Conservation (phyloP, 2,329 filamentous ascomycete genomes). For the Fusarium sp. region DNA sequence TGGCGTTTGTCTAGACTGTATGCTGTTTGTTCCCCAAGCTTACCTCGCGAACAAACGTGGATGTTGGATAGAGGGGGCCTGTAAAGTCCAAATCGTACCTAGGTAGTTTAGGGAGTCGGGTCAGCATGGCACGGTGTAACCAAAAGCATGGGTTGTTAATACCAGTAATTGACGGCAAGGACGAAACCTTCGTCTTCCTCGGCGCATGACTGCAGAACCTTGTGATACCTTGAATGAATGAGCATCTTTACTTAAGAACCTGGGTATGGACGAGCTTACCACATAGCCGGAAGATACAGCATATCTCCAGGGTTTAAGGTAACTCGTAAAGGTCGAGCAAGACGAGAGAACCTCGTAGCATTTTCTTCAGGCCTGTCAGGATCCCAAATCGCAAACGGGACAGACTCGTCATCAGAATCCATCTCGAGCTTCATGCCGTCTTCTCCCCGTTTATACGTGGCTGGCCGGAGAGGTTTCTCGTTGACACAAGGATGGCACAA, state of each 20-base stretch:
- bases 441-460: conserved; percentile 64
- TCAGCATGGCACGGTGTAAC: conserved; percentile 1
- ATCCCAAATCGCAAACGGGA: conserved; percentile 81
- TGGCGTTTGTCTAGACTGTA: conserved; percentile 14
- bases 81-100: conserved; percentile 85
- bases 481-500: conserved; percentile 75
- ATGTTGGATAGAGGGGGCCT: conserved; percentile 73
- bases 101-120: conserved; percentile 12
- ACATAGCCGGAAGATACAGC: conserved; percentile 83
- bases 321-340: conserved; percentile 71
- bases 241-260: background rate
- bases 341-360: conserved; percentile 67
- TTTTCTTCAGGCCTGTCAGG: conserved; percentile 67
- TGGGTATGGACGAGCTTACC: conserved; percentile 59
- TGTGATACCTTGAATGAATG: conserved; percentile 72
- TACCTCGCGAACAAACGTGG: conserved; percentile 63
- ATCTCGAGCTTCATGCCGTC: conserved; percentile 47
- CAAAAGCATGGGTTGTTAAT: conserved; percentile 39
- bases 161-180: conserved; percentile 86
- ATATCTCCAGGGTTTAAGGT: conserved; percentile 80
- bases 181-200: conserved; percentile 78
- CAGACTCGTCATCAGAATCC: conserved; percentile 51
- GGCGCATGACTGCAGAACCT: conserved; percentile 77
- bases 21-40: conserved; percentile 32
- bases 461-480: conserved; percentile 67